Conservation (phyloP, 176 grass and related monocot species). For the Pharus latifolius region DNA sequence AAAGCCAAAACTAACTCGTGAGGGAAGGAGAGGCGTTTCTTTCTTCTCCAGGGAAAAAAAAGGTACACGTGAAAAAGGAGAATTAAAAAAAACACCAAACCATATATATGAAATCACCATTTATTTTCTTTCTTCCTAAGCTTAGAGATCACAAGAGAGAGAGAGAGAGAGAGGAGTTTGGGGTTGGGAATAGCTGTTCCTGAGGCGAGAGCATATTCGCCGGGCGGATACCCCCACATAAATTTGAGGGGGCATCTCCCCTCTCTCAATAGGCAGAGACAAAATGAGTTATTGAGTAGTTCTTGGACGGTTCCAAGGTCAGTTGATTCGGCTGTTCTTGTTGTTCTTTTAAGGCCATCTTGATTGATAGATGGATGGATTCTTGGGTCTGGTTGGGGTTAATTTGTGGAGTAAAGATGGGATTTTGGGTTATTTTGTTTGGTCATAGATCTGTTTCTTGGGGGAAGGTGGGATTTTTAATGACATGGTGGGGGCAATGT, state of each 20-base stretch:
- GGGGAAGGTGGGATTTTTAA: background rate
- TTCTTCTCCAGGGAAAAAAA: too few species aligned
- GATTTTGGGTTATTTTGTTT: background rate
- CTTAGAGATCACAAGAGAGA: too few species aligned
- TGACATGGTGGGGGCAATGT: background rate
- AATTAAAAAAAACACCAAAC: too few species aligned
- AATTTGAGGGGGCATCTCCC: slow-evolving; percentile 4
- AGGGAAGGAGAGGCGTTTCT: background rate
- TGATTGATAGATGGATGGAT: background rate
- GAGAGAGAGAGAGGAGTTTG: background rate
- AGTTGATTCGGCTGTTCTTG: background rate
- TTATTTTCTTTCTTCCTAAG: too few species aligned
- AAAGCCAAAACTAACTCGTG: background rate
- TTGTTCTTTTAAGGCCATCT: background rate
- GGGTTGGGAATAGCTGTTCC: background rate
- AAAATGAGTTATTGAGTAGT: slow-evolving; percentile 28
- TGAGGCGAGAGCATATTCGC: slow-evolving; percentile 54
- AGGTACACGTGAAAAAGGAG: too few species aligned
- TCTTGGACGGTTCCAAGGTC: slow-evolving; percentile 26
- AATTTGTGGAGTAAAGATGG: background rate
- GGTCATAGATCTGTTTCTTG: slow-evolving; percentile 3
- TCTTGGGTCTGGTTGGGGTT: background rate
- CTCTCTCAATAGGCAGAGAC: background rate
- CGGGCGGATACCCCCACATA: slow-evolving; percentile 42
- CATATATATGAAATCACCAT: too few species aligned